Base-by-base conservation (phyloP, 441 rosid species). In the Euphorbia schlechtendalii region DNA sequence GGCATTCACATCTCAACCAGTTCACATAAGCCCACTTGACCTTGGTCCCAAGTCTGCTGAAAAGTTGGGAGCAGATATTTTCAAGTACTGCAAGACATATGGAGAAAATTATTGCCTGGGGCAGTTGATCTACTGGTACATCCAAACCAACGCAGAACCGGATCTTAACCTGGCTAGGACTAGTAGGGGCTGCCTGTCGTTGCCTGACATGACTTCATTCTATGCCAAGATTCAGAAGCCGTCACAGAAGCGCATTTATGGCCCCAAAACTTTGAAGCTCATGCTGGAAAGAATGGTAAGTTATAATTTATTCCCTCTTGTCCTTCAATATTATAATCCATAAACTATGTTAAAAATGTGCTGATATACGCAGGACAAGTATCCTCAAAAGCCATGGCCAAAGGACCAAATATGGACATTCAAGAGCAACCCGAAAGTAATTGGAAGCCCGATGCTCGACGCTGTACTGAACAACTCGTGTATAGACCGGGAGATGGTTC, bases 401-500 rank as follows among this genome's bases (percentile, higher is more conserved):
- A 86, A 83, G 82, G 97, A 95, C 69, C 87, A 83, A 68, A 92
- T 92, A 76, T 95, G 99, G 99, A 76, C 85, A 22, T 92, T 89
- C 72, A 86, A 85, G 77, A 73, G 66, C 43, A 22, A 62, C 18
- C 87, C 87, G 0, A 77, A 78, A 67, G 76, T 89, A 38, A 75
- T 83, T 38, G 99, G 98, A 57, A 92, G 98, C 81, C 99, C 98
- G 17, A 95, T 91, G 98, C 80, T 95, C 1, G 98, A 95, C 64
- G 78, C 90, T 0, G 86, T 86, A 22, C 58, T 92, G 59, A 78
- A 72, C 53, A 78, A 77, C 58, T 41, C 80, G 36, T 49, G 81
- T 20, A 61, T 95, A 60, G 97, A 95, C 73, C 82, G 83, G 77
- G 98, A 95, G 49, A 78, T 95, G 87, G 71, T 86, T 73, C 81